Base-by-base conservation (phyloP, 768 basidiomycete species). In the Panus rudis region DNA sequence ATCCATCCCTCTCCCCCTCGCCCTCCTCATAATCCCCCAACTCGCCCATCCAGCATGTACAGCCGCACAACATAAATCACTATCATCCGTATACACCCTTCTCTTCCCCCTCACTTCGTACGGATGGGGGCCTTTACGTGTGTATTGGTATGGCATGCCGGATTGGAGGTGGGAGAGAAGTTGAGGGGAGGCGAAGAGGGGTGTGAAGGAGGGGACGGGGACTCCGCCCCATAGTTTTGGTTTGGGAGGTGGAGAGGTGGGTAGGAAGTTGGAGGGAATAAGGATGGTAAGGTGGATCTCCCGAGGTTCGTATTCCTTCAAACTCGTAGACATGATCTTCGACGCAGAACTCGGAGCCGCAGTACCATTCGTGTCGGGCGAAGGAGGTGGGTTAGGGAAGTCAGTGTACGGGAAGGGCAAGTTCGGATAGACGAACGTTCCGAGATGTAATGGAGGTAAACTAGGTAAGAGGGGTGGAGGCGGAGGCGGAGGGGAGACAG, bases 31-130 rank as follows among this genome's bases (percentile, higher is more conserved):
- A n/a, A 54, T 60, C 41, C 62, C 67, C 72, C 72, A 74, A 13
- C 63, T 62, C 25, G 72, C 55, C 37, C 65, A 56, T 6, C 84
- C 84, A 0, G 81, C 69, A 51, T 87, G 84, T 35, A 87, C 60
- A 2, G 80, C 82, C 43, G 80, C 81, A 30, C 81, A 55, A 54
- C 84, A 76, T 39, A 85, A 54, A 52, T 85, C 81, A 7, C 82
- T 84, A 60, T 87, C 84, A 60, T 87, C 84, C 0, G 84, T 87
- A 62, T 87, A 87, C 26, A 85, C 70, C 37, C 79, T 65, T n/a
- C 77, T 65, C 25, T 63, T 63, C 22, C 69, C 52, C 19, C 49
- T 42, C 23, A 53, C 33, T 45, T 54, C 57, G 32, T 35, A 19
- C 35, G 56, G 53, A 39, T 53, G 55, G 37, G 53, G 56, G 10